These are phyloP conservation scores for Harrya chromipes DNA, from an alignment of 768 basidiomycete genomes.

Conservation along the genomic window DNA sequence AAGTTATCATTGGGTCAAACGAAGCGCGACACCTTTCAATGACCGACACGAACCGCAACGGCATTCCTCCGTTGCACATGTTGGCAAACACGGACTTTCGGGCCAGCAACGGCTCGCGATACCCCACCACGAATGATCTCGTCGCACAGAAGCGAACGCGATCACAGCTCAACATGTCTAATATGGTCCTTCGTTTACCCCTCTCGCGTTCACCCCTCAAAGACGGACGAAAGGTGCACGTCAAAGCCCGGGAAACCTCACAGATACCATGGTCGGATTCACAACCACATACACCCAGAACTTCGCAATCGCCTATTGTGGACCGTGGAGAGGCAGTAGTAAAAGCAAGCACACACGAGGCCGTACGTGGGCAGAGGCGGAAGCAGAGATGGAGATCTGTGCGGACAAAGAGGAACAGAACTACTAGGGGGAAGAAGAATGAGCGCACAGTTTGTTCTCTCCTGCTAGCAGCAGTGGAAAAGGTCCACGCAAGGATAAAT, in stretches of 20 bases:
- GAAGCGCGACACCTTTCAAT: constrained; percentile 10
- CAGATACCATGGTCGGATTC: constrained; percentile 5
- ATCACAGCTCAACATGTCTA: constrained; percentile 49
- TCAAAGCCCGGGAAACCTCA: constrained; percentile 26
- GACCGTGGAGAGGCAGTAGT: neutral
- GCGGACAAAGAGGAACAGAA: constrained; percentile 5
- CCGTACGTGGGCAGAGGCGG: no score
- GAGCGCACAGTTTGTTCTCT: constrained; percentile 40
- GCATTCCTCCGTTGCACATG: constrained; percentile 2
- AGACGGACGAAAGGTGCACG: constrained; percentile 39
- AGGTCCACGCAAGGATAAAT: neutral
- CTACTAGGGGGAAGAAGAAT: constrained; percentile 18
- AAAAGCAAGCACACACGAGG: no score
- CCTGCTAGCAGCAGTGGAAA: constrained; percentile 2
- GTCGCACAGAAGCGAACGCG: constrained; percentile 36
- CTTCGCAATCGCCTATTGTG: neutral
- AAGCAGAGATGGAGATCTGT: neutral
- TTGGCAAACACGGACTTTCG: constrained; percentile 2
- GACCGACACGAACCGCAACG: constrained; percentile 15
- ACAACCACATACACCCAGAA: neutral
- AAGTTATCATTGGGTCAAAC: neutral
- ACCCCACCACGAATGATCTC: neutral
- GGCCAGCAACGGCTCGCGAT: neutral
- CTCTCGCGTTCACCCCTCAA: constrained; percentile 51
- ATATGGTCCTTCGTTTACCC: constrained; percentile 44